Evolutionary conservation across 1,284 basidiomycete genomes (phyloP), one percentile per base, ranked within the genome.

Genomic region (Lignosus rhinocerotis): DNA sequence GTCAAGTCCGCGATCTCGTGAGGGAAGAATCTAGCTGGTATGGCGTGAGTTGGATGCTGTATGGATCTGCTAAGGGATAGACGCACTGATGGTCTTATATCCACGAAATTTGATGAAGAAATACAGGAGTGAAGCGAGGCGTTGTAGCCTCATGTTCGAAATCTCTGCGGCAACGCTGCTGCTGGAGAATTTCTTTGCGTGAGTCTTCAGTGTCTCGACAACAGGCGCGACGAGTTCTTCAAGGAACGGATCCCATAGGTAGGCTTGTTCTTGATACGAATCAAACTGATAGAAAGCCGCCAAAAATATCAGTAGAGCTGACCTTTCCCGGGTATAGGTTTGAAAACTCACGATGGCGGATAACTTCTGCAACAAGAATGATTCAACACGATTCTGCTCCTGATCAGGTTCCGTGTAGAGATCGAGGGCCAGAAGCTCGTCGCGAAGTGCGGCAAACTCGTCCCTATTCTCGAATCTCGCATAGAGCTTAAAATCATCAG

Each of bases 181-280:
- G 17, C 75, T 72, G 33, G 78, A 73, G 43, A 81, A 75, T 11
- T 69, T 64, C 63, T 77, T 81, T n/a, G 87, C 83, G 64, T 85
- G 82, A 9, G 65, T 64, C 67, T 87, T 86, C 43, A 97, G 73
- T n/a, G 73, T 72, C 32, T 84, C 80, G 48, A 94, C 87, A 3
- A 92, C 85, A 0, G 96, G 95, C 2, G 79, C 74, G 11, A 98
- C 85, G 59, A 99, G 86, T 16, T 77, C 71, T 67, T 95, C 92
- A n/a, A 99, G 81, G 67, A 86, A 89, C n/a, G 96, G 95, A 72
- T 99, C 97, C n/a, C 98, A 82, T 0, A 99, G 83, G 68, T 96
- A 94, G 2, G 95, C 81, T 68, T 96, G 92, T 59, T 98, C 96
- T 70, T 98, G 95, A 69, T 98, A 99, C 70, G 88, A 84, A 71